A percentile compares a stretch with the other conserved stretches of the same genome.
phyloP scores from a whole-genome alignment of 208 protist genomes.

The Strigomonas galati region DNA sequence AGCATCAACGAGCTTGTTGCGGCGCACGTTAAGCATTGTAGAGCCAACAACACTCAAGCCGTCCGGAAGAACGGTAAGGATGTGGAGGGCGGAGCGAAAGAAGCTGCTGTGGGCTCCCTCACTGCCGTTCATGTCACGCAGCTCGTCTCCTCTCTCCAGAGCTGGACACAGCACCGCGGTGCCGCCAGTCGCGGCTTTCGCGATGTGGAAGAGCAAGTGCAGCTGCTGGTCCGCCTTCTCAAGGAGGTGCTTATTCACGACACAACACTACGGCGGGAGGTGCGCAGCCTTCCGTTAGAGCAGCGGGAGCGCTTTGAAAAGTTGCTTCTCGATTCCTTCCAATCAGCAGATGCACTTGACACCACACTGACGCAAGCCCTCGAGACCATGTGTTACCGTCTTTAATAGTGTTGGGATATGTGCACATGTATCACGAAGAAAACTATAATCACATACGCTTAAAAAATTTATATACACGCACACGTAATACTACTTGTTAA shows the following conservation, averaged over 20 bases:
- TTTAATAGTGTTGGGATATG: constrained; percentile 11
- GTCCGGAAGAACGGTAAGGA: too few species aligned
- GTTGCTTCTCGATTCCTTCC: constrained; percentile 44
- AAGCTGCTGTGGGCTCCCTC: not conserved
- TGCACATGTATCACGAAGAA: not conserved
- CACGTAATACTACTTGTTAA: not conserved
- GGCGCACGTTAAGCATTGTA: constrained; percentile 18
- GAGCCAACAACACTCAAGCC: constrained; percentile 9
- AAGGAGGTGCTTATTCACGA: constrained; percentile 61
- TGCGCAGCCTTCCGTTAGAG: constrained; percentile 27
- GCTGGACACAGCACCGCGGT: not conserved
- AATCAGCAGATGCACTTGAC: constrained; percentile 36
- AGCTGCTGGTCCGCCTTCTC: constrained; percentile 29
- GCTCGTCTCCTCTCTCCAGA: not conserved
- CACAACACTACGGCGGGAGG: constrained; percentile 36
- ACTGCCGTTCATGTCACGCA: not conserved
- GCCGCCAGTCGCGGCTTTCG: not conserved
- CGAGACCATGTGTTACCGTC: constrained; percentile 18
- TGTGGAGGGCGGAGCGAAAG: not conserved
- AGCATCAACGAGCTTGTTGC: constrained; percentile 20
- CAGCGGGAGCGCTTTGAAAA: constrained; percentile 40
- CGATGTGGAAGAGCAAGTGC: constrained; percentile 17
- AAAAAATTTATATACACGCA: not conserved
- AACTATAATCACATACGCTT: not conserved
- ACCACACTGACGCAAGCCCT: constrained; percentile 27